These are phyloP conservation scores for Sporothrix globosa DNA, from an alignment of 2,329 filamentous ascomycete genomes.

Conservation along the genomic window DNA sequence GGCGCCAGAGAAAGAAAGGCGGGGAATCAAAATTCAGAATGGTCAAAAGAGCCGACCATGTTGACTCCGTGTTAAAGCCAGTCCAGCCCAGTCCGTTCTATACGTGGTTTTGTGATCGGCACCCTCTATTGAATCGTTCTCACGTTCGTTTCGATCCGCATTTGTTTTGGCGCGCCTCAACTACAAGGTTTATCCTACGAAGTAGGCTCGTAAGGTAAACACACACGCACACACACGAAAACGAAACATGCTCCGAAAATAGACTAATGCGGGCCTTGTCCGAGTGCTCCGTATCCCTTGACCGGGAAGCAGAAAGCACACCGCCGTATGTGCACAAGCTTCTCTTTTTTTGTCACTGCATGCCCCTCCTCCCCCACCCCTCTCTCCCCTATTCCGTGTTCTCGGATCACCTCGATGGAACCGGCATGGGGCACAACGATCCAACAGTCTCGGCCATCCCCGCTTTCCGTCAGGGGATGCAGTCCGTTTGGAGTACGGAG, in stretches of 20 bases:
- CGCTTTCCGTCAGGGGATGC: background rate
- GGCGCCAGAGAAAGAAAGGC: background rate
- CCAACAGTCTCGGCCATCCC: background rate
- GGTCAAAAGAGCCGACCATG: background rate
- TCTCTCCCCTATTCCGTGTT: constrained; percentile 29
- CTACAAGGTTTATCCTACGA: no score
- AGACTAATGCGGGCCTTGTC: constrained; percentile 1
- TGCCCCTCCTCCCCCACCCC: background rate
- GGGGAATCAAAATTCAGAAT: background rate
- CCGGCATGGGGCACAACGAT: constrained; percentile 9
- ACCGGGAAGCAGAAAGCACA: background rate
- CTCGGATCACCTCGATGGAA: constrained; percentile 28
- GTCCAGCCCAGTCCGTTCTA: no score
- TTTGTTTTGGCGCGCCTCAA: background rate
- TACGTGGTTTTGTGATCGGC: background rate
- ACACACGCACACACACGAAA: background rate
- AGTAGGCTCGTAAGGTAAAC: no score
- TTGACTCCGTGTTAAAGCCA: constrained; percentile 11
- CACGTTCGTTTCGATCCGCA: constrained; percentile 11
- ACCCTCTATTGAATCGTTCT: background rate
- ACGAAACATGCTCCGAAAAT: constrained; percentile 15
- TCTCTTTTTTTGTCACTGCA: background rate
- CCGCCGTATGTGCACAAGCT: constrained; percentile 17
- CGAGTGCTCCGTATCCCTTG: background rate
- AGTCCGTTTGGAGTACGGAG: background rate